A percentile compares a stretch with the other conserved stretches of the same genome.
These are phyloP conservation scores for Globisporangium mamillatum DNA, from an alignment of 352 stramenopile genomes.

Conservation along the genomic window DNA sequence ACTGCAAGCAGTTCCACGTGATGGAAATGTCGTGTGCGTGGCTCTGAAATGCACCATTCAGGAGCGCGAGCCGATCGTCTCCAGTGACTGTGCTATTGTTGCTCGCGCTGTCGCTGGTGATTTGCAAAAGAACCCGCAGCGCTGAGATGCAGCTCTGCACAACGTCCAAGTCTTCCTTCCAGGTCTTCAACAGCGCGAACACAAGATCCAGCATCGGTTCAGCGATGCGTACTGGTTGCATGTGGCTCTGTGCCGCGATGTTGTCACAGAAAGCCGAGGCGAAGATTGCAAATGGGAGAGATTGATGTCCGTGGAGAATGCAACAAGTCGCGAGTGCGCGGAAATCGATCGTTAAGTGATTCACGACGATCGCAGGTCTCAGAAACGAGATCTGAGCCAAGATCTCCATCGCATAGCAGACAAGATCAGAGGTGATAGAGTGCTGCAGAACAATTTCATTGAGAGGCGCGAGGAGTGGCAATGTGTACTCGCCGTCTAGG, in stretches of 20 bases:
- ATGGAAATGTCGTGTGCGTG: conserved; percentile 4
- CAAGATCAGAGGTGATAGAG: conserved; percentile 19
- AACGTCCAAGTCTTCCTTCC: conserved; percentile 6
- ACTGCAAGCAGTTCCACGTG: conserved; percentile 4
- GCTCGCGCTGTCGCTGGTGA: background rate
- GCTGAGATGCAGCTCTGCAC: conserved; percentile 8
- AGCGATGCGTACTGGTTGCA: background rate
- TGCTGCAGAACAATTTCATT: conserved; percentile 26
- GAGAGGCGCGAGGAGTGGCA: conserved; percentile 17
- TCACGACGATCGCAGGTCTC: conserved; percentile 18
- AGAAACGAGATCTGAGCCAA: conserved; percentile 28
- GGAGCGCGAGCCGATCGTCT: background rate
- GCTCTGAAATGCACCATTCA: conserved; percentile 6
- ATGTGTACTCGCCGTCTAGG: conserved; percentile 18
- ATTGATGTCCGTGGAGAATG: conserved; percentile 22
- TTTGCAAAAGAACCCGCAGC: background rate
- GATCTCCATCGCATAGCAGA: conserved; percentile 24
- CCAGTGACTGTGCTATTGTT: background rate
- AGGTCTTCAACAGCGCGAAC: conserved; percentile 10
- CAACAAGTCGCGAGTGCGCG: conserved; percentile 23
- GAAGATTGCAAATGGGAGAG: conserved; percentile 19
- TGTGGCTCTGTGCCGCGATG: background rate
- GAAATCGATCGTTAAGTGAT: conserved; percentile 15
- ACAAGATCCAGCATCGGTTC: background rate
- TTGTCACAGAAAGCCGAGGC: conserved; percentile 12